Percentiles rank a stretch among this genome's conserved stretches.
Conservation (phyloP, 805 yeast genomes). For the Diddensiella santjacobensis region DNA sequence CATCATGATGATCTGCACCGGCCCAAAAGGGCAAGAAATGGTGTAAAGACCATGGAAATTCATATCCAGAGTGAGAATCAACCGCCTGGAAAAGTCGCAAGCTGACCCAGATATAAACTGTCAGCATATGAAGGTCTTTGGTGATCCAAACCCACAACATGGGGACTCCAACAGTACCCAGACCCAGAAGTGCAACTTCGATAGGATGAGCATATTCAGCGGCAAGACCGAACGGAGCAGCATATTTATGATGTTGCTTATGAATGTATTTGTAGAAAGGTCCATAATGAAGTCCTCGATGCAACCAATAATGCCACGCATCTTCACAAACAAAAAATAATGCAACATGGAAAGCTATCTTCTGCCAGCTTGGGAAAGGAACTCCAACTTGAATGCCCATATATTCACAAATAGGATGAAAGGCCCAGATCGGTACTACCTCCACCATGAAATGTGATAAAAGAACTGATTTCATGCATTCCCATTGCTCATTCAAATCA, state of each 20-base stretch:
- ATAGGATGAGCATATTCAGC: constrained; percentile 98
- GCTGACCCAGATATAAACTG: constrained; percentile 85
- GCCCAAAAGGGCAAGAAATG: constrained; percentile 96
- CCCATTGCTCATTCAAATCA: constrained; percentile 81
- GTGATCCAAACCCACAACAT: constrained; percentile 75
- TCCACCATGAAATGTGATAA: constrained; percentile 88
- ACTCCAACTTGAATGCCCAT: constrained; percentile 75
- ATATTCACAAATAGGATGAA: constrained; percentile 85
- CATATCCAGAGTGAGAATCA: constrained; percentile 97
- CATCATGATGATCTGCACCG: constrained; percentile 97
- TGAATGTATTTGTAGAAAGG: constrained; percentile 88
- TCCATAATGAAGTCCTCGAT: constrained; percentile 80
- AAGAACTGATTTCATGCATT: constrained; percentile 80
- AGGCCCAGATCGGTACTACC: constrained; percentile 94
- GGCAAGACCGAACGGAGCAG: constrained; percentile 95
- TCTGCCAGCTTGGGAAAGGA: constrained; percentile 72
- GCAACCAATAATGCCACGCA: constrained; percentile 96
- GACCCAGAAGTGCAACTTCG: constrained; percentile 85
- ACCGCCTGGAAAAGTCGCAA: constrained; percentile 92
- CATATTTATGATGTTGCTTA: constrained; percentile 96
- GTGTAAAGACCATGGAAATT: constrained; percentile 94
- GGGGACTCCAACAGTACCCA: constrained; percentile 96
- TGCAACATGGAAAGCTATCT: constrained; percentile 62
- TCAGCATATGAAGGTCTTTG: constrained; percentile 76
- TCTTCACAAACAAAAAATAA: constrained; percentile 85